These are phyloP conservation scores for Coemansia sp. DNA, from an alignment of 192 early-diverging fungal species.

Conservation along the genomic window DNA sequence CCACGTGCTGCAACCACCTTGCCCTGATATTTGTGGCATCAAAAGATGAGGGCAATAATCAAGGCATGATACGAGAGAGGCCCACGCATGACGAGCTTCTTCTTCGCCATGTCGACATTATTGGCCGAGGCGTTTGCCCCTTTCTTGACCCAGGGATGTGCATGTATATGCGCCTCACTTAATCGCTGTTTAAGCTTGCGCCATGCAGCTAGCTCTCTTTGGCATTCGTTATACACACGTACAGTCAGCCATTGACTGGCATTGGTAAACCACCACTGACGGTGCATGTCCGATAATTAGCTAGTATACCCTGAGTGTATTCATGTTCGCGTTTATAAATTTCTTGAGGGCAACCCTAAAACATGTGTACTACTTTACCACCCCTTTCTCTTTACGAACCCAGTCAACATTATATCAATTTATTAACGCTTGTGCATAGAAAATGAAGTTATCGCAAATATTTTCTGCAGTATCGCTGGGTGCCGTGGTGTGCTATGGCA, in stretches of 20 bases:
- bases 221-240: not conserved
- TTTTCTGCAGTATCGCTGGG: constrained; percentile 5
- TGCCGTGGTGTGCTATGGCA: constrained; percentile 2
- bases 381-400: not conserved
- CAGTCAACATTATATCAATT: not conserved
- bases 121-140: not conserved
- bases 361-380: not conserved
- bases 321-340: not conserved
- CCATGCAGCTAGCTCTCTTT: constrained; percentile 1
- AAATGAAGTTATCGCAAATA: constrained; percentile 16
- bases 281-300: not conserved
- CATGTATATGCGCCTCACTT: constrained; percentile 3
- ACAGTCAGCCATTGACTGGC: not conserved
- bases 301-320: not conserved
- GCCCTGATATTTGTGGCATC: not conserved
- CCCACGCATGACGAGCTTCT: not conserved
- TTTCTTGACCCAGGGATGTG: not conserved
- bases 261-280: constrained; percentile 10
- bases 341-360: not conserved
- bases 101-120: not conserved
- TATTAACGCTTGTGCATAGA: constrained; percentile 4
- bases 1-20: not conserved
- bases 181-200: constrained; percentile 3
- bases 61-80: not conserved
- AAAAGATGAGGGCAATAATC: not conserved